Evolutionary conservation across 192 early-diverging fungal genomes (phyloP).

Genomic region (Allomyces arbusculus): DNA sequence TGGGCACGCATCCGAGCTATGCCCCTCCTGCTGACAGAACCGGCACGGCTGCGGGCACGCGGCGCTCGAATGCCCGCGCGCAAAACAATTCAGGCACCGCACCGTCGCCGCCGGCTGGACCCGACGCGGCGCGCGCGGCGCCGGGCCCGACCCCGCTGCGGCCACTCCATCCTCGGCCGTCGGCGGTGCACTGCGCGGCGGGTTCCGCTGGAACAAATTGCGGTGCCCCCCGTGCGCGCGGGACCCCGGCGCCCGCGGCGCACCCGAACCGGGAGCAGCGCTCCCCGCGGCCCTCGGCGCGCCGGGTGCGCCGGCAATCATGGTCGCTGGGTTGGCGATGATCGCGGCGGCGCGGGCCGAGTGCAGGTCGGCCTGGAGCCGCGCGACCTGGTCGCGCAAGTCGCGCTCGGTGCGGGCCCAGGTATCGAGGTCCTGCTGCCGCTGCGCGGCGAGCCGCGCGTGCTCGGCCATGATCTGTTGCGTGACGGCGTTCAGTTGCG

Average conservation of each 20-base stretch:
- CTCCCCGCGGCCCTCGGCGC: no score
- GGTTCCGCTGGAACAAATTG: background rate
- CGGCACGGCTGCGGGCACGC: background rate
- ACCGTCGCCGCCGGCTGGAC: background rate
- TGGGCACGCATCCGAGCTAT: no score
- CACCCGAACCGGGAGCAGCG: background rate
- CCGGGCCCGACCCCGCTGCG: background rate
- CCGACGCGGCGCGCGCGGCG: background rate
- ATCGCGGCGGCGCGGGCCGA: background rate
- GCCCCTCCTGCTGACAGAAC: no score
- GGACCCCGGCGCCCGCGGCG: background rate
- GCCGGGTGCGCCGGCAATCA: background rate
- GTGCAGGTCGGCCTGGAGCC: background rate
- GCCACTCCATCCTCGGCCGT: background rate
- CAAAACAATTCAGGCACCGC: background rate
- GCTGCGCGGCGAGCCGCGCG: background rate
- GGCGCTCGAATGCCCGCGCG: background rate
- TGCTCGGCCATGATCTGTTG: background rate
- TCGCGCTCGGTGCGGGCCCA: background rate
- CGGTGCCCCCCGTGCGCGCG: background rate
- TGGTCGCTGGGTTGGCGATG: background rate
- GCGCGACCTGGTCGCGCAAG: background rate
- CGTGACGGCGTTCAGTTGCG: background rate
- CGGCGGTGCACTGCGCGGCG: background rate
- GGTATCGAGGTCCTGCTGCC: background rate